Evolutionary conservation across 768 basidiomycete genomes (phyloP).

Genomic region (Phanerochaete carnosa): DNA sequence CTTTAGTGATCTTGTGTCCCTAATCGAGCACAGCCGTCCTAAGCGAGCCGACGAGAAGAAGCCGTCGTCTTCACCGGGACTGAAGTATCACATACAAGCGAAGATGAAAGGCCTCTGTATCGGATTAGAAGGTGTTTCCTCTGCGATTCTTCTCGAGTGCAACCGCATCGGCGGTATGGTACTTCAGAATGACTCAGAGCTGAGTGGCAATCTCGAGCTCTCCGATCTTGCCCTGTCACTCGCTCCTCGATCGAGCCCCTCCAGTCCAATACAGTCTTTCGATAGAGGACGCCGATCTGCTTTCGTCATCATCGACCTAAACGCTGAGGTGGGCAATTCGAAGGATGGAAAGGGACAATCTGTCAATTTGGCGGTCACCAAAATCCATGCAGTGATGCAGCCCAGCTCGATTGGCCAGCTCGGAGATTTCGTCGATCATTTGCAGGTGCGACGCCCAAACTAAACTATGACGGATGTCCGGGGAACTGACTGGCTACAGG

Average conservation of each 20-base stretch:
- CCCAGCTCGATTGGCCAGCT: constrained; percentile 89
- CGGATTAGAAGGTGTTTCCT: constrained; percentile 70
- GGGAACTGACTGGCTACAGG: constrained; percentile 33
- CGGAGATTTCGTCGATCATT: constrained; percentile 82
- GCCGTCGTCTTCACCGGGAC: constrained; percentile 11
- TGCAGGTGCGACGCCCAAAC: constrained; percentile 51
- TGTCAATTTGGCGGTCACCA: constrained; percentile 59
- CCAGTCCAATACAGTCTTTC: constrained; percentile 31
- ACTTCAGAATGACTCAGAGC: constrained; percentile 36
- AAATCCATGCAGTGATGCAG: constrained; percentile 92
- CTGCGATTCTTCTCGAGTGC: constrained; percentile 73
- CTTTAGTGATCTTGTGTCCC: constrained; percentile 72
- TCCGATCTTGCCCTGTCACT: constrained; percentile 83
- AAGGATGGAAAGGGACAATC: constrained; percentile 11
- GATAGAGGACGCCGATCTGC: constrained; percentile 69
- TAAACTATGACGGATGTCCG: background rate
- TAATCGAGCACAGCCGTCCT: constrained; percentile 60
- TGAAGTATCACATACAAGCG: constrained; percentile 46
- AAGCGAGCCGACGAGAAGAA: constrained; percentile 11
- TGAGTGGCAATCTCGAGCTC: constrained; percentile 66
- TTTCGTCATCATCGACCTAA: constrained; percentile 80
- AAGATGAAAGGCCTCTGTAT: constrained; percentile 81
- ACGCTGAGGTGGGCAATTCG: constrained; percentile 25
- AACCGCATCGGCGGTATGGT: constrained; percentile 66
- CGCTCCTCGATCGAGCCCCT: constrained; percentile 46